phyloP scores from a whole-genome alignment of 176 grass and related monocot genomes.

The Areca catechu region DNA sequence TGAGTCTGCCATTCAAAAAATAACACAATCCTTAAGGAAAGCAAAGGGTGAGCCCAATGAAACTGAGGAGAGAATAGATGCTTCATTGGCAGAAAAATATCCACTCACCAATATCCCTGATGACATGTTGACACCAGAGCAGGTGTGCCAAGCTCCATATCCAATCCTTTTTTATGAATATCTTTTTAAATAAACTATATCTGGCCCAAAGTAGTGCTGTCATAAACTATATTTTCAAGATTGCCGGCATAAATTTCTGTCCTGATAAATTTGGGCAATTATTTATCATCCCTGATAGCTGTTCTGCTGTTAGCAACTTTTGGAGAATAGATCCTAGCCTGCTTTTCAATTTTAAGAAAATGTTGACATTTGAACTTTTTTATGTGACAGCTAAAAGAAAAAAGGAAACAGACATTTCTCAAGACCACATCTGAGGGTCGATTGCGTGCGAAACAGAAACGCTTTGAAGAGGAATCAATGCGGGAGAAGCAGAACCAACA shows the following conservation, averaged over 20 bases:
- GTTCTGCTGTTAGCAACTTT: no score
- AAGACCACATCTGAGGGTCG: constrained; percentile 88
- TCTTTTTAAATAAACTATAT: no score
- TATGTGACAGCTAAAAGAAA: constrained; percentile 70
- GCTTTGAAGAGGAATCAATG: constrained; percentile 74
- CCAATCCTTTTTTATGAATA: no score
- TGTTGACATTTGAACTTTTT: constrained; percentile 11
- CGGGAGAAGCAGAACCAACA: constrained; percentile 62
- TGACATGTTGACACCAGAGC: constrained; percentile 73
- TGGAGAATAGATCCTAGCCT: not conserved
- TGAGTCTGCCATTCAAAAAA: constrained; percentile 54
- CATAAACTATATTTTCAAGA: no score
- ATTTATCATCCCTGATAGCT: no score
- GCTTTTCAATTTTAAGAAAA: not conserved
- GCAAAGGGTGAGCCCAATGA: constrained; percentile 76
- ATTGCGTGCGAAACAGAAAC: constrained; percentile 70
- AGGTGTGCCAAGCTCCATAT: constrained; percentile 27
- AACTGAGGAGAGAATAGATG: constrained; percentile 50
- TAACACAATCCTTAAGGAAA: constrained; percentile 71
- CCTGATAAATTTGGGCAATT: no score
- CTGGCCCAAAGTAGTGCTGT: no score
- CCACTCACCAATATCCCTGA: constrained; percentile 73
- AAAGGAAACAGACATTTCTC: constrained; percentile 83
- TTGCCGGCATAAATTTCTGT: no score
- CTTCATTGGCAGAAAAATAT: constrained; percentile 62